Base-by-base conservation (phyloP, 2,329 filamentous ascomycete genomes). In the Stenocarpella maydis region DNA sequence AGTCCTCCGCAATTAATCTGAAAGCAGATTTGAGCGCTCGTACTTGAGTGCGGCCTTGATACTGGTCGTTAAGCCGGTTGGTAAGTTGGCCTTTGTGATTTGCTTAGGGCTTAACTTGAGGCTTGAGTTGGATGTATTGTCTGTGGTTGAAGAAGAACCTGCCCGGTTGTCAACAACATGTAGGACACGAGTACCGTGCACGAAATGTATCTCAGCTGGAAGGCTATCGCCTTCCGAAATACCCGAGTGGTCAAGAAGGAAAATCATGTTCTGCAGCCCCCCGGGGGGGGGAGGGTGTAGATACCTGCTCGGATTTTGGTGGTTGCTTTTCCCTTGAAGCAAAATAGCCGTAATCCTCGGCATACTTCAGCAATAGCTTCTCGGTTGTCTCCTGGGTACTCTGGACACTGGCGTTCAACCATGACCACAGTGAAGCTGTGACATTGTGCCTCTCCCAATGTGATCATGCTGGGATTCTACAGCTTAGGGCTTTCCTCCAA, bases 1-100 rank as follows among this genome's bases (percentile, higher is more conserved):
- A 72, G 69, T 85, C 82, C 21, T 76, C 58, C 4, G 68, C 45
- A 4, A 77, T 72, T 17, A 77, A 76, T 37, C 78, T 78, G 52
- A 75, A 75, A 28, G 79, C 78, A 74, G 54, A n/a, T 78, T 77
- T 34, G 76, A 76, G 26, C 73, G 72, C 58, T 79, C 77, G 64
- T 77, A 79, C 52, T 73, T 75, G 41, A 76, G 43, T 8, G 73
- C 70, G 31, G 69, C 72, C 37, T 75, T 71, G 49, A 80, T 41
- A 53, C 71, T 76, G 34, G 65, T 61, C 14, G 71, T 74, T 3
- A 70, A 24, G 6, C 17, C 60, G 2, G 65, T 28, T 0, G 75
- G 72, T 12, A 80, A 71, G 43, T 73, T 72, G 9, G 72, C 73
- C 0, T 67, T 47, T 5, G 71, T 55, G 67, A 78, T 75, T 65